These are phyloP conservation scores for Podospora bellae-mahoneyi DNA, from an alignment of 495 filamentous ascomycete species.

Conservation along the genomic window DNA sequence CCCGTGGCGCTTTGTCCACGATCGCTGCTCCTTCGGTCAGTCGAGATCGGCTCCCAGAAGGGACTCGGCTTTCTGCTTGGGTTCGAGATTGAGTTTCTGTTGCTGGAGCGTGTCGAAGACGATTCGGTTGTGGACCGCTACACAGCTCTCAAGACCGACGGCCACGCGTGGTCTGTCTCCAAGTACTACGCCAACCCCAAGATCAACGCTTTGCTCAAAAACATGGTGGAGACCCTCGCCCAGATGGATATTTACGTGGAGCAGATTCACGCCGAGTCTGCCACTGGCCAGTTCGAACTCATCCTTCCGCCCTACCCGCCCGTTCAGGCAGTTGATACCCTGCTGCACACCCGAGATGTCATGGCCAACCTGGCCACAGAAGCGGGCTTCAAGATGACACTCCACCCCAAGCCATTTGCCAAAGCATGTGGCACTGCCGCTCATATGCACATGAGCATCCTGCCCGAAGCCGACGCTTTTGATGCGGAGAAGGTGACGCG, in stretches of 20 bases:
- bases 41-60: slow-evolving; percentile 48
- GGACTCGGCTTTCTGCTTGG: slow-evolving; percentile 59
- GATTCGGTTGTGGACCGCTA: slow-evolving; percentile 31
- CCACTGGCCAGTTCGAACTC: slow-evolving; percentile 78
- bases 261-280: slow-evolving; percentile 75
- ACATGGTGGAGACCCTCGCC: slow-evolving; percentile 57
- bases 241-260: slow-evolving; percentile 63
- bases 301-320: slow-evolving; percentile 63
- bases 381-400: slow-evolving; percentile 65
- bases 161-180: slow-evolving; percentile 63
- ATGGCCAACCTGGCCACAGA: slow-evolving; percentile 57
- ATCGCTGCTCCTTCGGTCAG: slow-evolving; percentile 49
- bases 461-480: slow-evolving; percentile 33
- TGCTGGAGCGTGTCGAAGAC: slow-evolving; percentile 48
- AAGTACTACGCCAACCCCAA: slow-evolving; percentile 52
- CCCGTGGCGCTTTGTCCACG: slow-evolving; percentile 56
- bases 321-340: slow-evolving; percentile 65
- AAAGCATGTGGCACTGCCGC: slow-evolving; percentile 59
- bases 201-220: slow-evolving; percentile 58
- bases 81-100: slow-evolving; percentile 81
- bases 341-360: slow-evolving; percentile 69
- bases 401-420: slow-evolving; percentile 69
- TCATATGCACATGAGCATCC: slow-evolving; percentile 66
- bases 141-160: slow-evolving; percentile 34
- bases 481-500: slow-evolving; percentile 42